Evolutionary conservation across 2,329 filamentous ascomycete species (phyloP), one percentile per base, ranked within the genome.

Genomic region (Fulvia fulva): DNA sequence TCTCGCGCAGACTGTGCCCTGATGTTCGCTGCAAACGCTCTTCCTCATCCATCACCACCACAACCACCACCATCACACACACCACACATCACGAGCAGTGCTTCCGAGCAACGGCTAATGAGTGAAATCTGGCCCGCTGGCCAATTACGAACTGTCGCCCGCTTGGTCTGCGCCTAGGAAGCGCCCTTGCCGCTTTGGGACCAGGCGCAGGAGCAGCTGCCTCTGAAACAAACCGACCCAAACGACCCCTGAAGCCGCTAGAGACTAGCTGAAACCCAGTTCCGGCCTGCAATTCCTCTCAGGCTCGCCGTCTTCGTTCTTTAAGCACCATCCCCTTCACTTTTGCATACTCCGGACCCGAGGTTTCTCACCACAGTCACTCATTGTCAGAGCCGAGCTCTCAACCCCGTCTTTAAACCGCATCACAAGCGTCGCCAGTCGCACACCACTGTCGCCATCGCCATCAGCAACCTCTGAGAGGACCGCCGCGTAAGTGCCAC

Each of bases 351-450:
- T 26, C 55, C 22, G 34, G 23, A 26, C 49, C 47, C 43, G 32
- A 30, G n/a, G n/a, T n/a, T n/a, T n/a, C 21, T 30, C 26, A 9
- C 43, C 34, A 41, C 54, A 45, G 41, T 51, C 55, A 49, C 49
- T 57, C 55, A 28, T 50, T 57, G 37, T 32, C 55, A 57, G 55
- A 50, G 47, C 47, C 55, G 23, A 57, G 55, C 43, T 53, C 50
- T 57, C 32, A 49, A 41, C 50, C 50, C 47, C 55, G 37, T 57
- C 55, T 47, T 53, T 57, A 46, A 30, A 53, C 41, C 37, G 30
- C 49, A 32, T 32, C 50, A 57, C 55, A 57, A 43, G 55, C 55
- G 55, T 45, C 55, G 34, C 41, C 55, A 53, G 55, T 52, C 55
- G 55, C 55, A 51, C 54, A 49, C n/a, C 34, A 49, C 51, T 54